A percentile compares a stretch with the other conserved stretches of the same genome.
Evolutionary conservation across 164 flowering plant species (phyloP).

Genomic region (Aristolochia californica): DNA sequence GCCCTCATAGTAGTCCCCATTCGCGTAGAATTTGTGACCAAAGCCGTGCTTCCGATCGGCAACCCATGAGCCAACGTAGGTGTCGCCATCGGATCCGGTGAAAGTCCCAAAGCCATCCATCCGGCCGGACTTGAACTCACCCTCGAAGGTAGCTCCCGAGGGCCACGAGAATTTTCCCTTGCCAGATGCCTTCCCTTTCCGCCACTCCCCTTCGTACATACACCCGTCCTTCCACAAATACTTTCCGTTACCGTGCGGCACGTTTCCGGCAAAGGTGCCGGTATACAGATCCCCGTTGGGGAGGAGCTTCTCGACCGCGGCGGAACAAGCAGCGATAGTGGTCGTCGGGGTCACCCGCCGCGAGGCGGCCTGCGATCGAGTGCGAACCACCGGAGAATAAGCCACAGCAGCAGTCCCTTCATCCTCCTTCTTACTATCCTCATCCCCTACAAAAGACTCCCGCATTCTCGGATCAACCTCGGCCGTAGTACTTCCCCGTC

Average conservation of each 20-base stretch:
- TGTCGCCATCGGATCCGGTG: slow-evolving; percentile 16
- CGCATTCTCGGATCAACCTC: slow-evolving; percentile 7
- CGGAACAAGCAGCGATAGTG: slow-evolving; percentile 1
- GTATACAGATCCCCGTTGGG: slow-evolving; percentile 81
- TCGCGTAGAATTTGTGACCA: slow-evolving; percentile 15
- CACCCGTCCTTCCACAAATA: slow-evolving; percentile 93
- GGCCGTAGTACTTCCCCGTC: background rate
- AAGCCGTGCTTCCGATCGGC: slow-evolving; percentile 15
- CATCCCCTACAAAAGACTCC: slow-evolving; percentile 3
- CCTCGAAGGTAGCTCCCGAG: slow-evolving; percentile 82
- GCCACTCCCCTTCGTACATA: slow-evolving; percentile 90
- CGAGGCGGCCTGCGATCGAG: slow-evolving; percentile 4
- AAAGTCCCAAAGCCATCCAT: slow-evolving; percentile 19
- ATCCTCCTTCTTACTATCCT: background rate
- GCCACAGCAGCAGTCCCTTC: slow-evolving; percentile 1
- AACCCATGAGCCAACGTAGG: slow-evolving; percentile 11
- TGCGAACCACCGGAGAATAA: background rate
- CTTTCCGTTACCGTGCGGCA: slow-evolving; percentile 79
- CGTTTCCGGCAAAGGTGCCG: slow-evolving; percentile 61
- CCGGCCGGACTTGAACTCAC: slow-evolving; percentile 27
- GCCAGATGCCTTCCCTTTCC: slow-evolving; percentile 63
- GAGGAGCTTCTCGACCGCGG: slow-evolving; percentile 44
- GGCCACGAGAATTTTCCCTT: slow-evolving; percentile 86
- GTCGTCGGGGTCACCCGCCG: slow-evolving; percentile 8
- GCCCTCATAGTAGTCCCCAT: slow-evolving; percentile 15